Base-by-base conservation (phyloP, 2,329 filamentous ascomycete species). In the Hymenoscyphus infarciens region DNA sequence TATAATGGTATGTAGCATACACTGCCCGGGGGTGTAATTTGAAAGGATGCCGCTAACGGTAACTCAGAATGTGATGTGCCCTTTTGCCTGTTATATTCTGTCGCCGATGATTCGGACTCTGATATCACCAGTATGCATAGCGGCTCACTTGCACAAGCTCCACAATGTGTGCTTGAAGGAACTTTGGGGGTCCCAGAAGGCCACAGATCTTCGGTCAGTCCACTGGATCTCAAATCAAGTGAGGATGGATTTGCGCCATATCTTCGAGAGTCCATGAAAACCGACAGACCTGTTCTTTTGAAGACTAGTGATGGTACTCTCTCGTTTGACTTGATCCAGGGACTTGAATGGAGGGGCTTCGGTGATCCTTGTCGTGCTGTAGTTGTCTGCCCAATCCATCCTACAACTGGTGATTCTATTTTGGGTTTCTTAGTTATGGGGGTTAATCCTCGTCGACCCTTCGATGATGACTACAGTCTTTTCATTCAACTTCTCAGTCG, bases 361-460 rank as follows among this genome's bases (percentile, higher is more conserved):
- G 87, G 86, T 1, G 87, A 92, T 66, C 80, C 86, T 4, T 90
- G 88, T 62, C 82, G 81, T 16, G 86, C 87, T 1, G 84, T 91
- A 16, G 88, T 94, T 4, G 82, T 94, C 1, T 91, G 91, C 70
- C 90, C 91, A 0, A 87, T 96, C 16, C 87, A 92, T 69, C 88
- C 90, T 0, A 93, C 89, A 0, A 80, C 86, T 1, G 87, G 86
- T 2, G 89, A 92, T 61, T 83, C 82, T 1, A 87, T 90, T 0
- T 82, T 92, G 0, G 91, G 91, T 0, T 95, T 95, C 71, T 80
- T 95, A 8, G 83, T 95, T 2, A 81, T 95, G 73, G 91, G 90
- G 3, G 80, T 90, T 10, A 96, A 96, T 72, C 90, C 91, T 1
- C 80, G 90, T 52, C 82, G 90, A 57, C 90, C 89, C 0, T 95